Evolutionary conservation across 1,284 basidiomycete species (phyloP), one percentile per base, ranked within the genome.

Genomic region (Pseudomicrostroma phylloplanum): DNA sequence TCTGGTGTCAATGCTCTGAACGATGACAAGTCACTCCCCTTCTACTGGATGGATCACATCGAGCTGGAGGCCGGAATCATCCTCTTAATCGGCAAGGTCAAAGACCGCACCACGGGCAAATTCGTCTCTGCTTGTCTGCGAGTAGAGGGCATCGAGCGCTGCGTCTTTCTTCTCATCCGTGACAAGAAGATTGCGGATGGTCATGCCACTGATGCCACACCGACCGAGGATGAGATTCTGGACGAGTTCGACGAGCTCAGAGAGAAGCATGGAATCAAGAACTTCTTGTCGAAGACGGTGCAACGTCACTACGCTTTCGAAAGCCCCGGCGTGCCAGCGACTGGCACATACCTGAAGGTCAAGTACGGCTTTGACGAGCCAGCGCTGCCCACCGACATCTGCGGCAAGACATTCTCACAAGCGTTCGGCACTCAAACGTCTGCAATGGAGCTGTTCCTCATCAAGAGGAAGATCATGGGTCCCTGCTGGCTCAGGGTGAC

Each of bases 381-480:
- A 15, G 68, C 71, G 58, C 67, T 79, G 56, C 89, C 90, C 0
- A 82, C 83, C 63, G 86, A 86, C 56, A 84, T 89, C 8, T 86
- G 85, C 30, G 92, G 91, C 58, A 86, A 88, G 6, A 94, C 90
- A 43, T 94, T 96, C 77, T 85, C 86, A 53, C 87, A 86, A 61
- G 86, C 96, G 12, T 90, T 97, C 71, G 94, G 96, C n/a, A 89
- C 92, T 11, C 91, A 88, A 70, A 93, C 92, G 0, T 90, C 83
- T 61, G 89, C 94, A 0, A 98, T 99, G 73, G 96, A 98, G 80
- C 82, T 93, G 8, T 85, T 99, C n/a, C 91, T 92, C 0, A 74
- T 98, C 60, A 97, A 97, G 81, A 86, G 92, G 42, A 92, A 92
- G 81, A 96, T 98, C 67, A 97, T 96, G 91, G 96, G 96, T 1